A percentile compares a stretch with the other conserved stretches of the same genome.
phyloP scores from a whole-genome alignment of 2,329 filamentous ascomycete species.

The Beauveria sp. region DNA sequence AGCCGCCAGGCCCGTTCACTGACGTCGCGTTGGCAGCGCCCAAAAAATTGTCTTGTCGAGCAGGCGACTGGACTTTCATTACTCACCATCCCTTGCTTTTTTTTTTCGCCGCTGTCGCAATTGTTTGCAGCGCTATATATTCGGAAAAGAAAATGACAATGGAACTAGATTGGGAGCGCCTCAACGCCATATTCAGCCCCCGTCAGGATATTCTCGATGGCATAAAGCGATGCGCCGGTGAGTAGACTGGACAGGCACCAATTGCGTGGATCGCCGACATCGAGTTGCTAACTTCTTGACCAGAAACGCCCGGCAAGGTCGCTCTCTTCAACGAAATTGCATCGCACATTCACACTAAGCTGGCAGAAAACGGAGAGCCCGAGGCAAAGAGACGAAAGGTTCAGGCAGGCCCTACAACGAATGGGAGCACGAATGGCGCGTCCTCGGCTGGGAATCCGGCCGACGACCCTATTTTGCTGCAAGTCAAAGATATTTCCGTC shows the following conservation, averaged over 20 bases:
- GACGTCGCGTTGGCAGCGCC: constrained; percentile 4
- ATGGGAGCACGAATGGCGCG: constrained; percentile 15
- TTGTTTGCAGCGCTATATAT: not conserved
- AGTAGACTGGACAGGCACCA: constrained; percentile 12
- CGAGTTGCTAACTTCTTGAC: not conserved
- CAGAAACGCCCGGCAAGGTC: constrained; percentile 43
- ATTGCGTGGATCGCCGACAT: not conserved
- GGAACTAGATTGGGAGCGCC: constrained; percentile 40
- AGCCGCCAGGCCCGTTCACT: constrained; percentile 2
- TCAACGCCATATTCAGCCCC: constrained; percentile 45
- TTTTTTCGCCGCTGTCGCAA: not conserved
- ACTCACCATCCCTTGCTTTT: not conserved
- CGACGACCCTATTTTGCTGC: constrained; percentile 46
- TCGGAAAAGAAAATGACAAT: constrained; percentile 28
- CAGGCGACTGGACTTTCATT: not conserved
- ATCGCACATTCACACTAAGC: constrained; percentile 39
- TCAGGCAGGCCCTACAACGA: constrained; percentile 27
- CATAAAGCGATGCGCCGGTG: constrained; percentile 48
- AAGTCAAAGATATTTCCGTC: constrained; percentile 60
- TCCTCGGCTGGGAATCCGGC: constrained; percentile 30
- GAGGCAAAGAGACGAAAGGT: constrained; percentile 46
- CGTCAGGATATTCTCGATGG: constrained; percentile 48
- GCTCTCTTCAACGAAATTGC: constrained; percentile 51
- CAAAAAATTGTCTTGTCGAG: not conserved
- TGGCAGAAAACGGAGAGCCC: constrained; percentile 34